These are phyloP conservation scores for Geranium brycei DNA, from an alignment of 345 rosid genomes.

Conservation along the genomic window DNA sequence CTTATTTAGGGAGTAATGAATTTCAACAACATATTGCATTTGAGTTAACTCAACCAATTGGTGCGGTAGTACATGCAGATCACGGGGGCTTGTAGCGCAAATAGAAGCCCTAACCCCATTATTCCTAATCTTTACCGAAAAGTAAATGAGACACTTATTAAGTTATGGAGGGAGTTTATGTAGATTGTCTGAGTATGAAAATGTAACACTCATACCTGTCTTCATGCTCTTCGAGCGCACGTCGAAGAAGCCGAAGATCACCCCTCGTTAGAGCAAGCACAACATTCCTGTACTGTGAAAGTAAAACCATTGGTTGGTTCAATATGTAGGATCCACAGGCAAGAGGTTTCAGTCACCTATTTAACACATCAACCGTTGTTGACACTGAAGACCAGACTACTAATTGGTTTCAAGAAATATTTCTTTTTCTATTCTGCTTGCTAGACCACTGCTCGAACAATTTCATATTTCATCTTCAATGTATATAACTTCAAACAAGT, in stretches of 20 bases:
- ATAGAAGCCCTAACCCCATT: too few relatives aligned
- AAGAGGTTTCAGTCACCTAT: background rate
- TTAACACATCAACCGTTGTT: background rate
- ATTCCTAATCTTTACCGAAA: too few relatives aligned
- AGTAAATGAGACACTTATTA: background rate
- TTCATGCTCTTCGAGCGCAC: slow-evolving; percentile 80
- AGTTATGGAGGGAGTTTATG: background rate
- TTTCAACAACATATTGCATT: too few relatives aligned
- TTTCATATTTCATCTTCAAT: too few relatives aligned
- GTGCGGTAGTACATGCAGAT: too few relatives aligned
- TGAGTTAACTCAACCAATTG: too few relatives aligned
- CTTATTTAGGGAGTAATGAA: too few relatives aligned
- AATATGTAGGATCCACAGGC: background rate
- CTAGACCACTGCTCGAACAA: too few relatives aligned
- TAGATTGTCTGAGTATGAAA: slow-evolving; percentile 6
- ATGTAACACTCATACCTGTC: slow-evolving; percentile 35
- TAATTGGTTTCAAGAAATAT: too few relatives aligned
- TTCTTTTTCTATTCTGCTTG: too few relatives aligned
- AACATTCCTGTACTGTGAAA: slow-evolving; percentile 55
- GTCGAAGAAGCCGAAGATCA: slow-evolving; percentile 80
- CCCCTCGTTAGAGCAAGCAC: slow-evolving; percentile 64
- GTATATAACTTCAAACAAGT: too few relatives aligned
- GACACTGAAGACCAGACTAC: background rate
- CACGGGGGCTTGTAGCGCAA: too few relatives aligned
- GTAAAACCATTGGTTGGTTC: slow-evolving; percentile 8